These are phyloP conservation scores for Larix kaempferi DNA, from an alignment of 75 land plant species.

Conservation along the genomic window DNA sequence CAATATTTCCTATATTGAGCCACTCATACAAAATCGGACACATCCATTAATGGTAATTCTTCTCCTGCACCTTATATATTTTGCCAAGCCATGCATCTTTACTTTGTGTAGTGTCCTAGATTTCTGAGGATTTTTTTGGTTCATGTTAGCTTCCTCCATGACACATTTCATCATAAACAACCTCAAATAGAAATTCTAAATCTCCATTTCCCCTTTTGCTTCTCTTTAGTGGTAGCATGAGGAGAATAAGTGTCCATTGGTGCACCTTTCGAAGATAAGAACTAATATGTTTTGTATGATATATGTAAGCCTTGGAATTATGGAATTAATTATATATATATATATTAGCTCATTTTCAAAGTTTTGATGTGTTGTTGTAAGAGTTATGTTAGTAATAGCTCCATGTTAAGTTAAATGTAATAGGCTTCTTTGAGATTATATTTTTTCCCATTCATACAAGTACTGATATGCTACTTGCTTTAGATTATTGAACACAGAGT, in stretches of 20 bases:
- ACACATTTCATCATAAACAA: background rate
- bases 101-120: background rate
- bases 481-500: too few relatives aligned
- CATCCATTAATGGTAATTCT: background rate
- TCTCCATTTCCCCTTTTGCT: background rate
- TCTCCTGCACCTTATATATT: background rate
- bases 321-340: too few relatives aligned
- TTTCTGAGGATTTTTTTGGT: background rate
- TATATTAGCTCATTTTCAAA: too few relatives aligned
- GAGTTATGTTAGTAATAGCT: too few relatives aligned
- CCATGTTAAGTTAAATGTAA: too few relatives aligned
- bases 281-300: too few relatives aligned
- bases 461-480: too few relatives aligned
- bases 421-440: too few relatives aligned
- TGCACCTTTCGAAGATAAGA: background rate
- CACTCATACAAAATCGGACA: conserved; percentile 29
- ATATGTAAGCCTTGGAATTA: too few relatives aligned
- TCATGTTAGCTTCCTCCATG: background rate
- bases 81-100: background rate
- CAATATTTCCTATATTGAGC: conserved; percentile 30
- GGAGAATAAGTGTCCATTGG: background rate
- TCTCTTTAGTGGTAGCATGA: background rate
- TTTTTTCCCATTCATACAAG: too few relatives aligned
- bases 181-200: conserved; percentile 5
- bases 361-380: too few relatives aligned